Evolutionary conservation across 345 rosid species (phyloP).

Genomic region (sweet orange (Citrus sinensis)): DNA sequence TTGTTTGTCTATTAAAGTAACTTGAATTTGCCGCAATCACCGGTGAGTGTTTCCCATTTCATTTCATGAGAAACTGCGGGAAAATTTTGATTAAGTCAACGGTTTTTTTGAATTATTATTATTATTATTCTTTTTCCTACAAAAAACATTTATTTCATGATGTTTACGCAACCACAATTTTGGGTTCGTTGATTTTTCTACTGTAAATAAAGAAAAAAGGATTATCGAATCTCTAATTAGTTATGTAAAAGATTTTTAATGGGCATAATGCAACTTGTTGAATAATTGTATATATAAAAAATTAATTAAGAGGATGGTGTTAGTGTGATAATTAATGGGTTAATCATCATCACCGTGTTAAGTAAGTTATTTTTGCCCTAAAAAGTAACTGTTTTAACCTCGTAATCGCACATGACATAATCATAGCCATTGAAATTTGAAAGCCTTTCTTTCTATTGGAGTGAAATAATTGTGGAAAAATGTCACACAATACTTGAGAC

Average conservation of each 20-base stretch:
- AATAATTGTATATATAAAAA: too few relatives aligned
- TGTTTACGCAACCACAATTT: background rate
- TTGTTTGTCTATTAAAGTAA: background rate
- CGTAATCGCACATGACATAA: too few relatives aligned
- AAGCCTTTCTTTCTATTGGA: too few relatives aligned
- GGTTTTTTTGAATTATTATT: background rate
- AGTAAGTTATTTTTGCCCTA: too few relatives aligned
- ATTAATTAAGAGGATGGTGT: background rate
- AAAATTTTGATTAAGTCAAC: constrained; percentile 24
- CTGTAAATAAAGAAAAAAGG: background rate
- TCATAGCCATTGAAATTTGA: too few relatives aligned
- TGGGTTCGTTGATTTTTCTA: background rate
- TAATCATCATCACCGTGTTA: too few relatives aligned
- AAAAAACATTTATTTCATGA: background rate
- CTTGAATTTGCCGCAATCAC: constrained; percentile 52
- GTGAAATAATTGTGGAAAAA: background rate
- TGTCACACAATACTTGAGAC: background rate
- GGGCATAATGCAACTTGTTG: background rate
- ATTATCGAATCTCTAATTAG: background rate
- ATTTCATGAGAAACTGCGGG: constrained; percentile 10
- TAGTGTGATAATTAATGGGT: background rate
- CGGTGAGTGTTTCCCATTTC: constrained; percentile 50
- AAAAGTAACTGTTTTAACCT: too few relatives aligned
- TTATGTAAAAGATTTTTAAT: background rate
- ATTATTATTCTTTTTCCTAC: background rate